Evolutionary conservation across 768 basidiomycete genomes (phyloP), one percentile per base, ranked within the genome.

Genomic region (Pilatotrama ljubarskyi): DNA sequence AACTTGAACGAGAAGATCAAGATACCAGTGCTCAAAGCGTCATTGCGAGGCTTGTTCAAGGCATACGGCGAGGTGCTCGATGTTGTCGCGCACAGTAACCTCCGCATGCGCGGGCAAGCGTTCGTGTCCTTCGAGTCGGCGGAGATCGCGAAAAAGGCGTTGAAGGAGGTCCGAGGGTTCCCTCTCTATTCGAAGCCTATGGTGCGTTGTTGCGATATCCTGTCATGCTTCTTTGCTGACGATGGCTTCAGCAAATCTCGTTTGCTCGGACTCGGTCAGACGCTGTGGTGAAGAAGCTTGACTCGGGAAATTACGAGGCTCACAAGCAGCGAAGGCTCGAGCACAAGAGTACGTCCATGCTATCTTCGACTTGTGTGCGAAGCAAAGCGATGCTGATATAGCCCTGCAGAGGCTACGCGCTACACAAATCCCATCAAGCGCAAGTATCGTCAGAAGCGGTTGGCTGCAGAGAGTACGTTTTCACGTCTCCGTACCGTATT

Each of bases 51-150:
- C 35, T 80, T 99, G 29, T 98, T 99, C 82, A 93, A 93, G 73
- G 82, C 88, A 14, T 99, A 98, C 69, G 93, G 95, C 13, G 88
- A 91, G 62, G 90, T 99, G 17, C 75, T 98, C 25, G 93, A 96
- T 70, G 93, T 99, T n/a, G 90, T 95, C 18, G 95, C 95, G 10
- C 97, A 99, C 73, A 76, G 80, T 52, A 98, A 97, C 78, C 76
- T 99, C 61, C 87, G 97, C 38, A 99, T 99, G 97, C 83, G 97
- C 38, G 97, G 97, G 15, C 97, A 99, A 76, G 97, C 97, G 3
- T 99, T 99, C 71, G 93, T 99, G 37, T 93, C 92, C 37, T 97
- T 99, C 73, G 81, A 82, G 57, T 86, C 86, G 35, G 79, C 86
- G 52, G 93, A 98, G 58, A 83, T 84, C 58, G 97, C 97, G 36